Conservation (phyloP, 106 monocot genomes). For the Vanilla planifolia region DNA sequence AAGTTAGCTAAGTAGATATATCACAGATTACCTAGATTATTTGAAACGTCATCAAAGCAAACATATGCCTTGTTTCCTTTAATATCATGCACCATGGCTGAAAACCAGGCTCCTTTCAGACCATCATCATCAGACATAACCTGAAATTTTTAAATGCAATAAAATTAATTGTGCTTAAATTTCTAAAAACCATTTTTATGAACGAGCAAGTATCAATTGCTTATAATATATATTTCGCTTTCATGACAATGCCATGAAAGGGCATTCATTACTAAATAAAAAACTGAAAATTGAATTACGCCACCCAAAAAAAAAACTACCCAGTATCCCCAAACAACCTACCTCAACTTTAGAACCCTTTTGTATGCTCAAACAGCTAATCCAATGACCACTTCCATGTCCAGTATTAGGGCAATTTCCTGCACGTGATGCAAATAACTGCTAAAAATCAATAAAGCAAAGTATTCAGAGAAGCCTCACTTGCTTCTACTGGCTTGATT, state of each 20-base stretch:
- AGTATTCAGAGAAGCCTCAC: neutral
- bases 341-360: conserved; percentile 78
- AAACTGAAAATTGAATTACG: no score
- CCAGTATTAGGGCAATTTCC: conserved; percentile 4
- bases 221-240: no score
- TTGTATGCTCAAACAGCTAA: conserved; percentile 21
- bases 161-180: neutral
- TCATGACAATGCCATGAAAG: no score
- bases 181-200: neutral
- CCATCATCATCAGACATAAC: conserved; percentile 51
- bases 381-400: conserved; percentile 13
- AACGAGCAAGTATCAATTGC: no score
- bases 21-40: conserved; percentile 40
- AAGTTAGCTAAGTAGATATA: neutral
- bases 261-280: neutral
- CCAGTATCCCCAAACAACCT: conserved; percentile 12
- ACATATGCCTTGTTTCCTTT: conserved; percentile 61
- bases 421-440: conserved; percentile 14
- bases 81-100: conserved; percentile 67
- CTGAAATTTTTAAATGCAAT: conserved; percentile 20
- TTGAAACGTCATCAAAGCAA: conserved; percentile 44
- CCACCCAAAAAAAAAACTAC: neutral
- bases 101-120: conserved; percentile 67
- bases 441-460: conserved; percentile 4
- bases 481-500: neutral